These are phyloP conservation scores for Dendrobium officinale DNA, from an alignment of 106 monocot species.

Conservation along the genomic window DNA sequence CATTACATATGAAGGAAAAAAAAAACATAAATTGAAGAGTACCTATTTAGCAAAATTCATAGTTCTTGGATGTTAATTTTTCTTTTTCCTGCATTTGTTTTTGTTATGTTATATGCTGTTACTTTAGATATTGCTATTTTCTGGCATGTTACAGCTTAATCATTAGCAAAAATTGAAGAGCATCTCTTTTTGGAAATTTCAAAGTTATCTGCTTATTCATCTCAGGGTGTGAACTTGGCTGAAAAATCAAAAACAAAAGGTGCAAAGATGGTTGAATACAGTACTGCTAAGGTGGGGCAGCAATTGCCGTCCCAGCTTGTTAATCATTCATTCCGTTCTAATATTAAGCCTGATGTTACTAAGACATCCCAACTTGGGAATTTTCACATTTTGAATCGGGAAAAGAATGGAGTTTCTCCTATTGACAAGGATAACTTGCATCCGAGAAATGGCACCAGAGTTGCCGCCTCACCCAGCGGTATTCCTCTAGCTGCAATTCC, in stretches of 20 bases:
- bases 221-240: constrained; percentile 33
- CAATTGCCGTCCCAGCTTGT: constrained; percentile 26
- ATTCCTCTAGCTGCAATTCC: not conserved
- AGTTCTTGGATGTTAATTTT: not conserved
- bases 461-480: constrained; percentile 9
- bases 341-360: constrained; percentile 35
- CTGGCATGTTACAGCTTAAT: not conserved
- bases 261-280: constrained; percentile 28
- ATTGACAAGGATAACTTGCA: constrained; percentile 24
- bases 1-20: not conserved
- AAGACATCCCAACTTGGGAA: constrained; percentile 57
- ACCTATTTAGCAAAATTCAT: not conserved
- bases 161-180: not conserved
- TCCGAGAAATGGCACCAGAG: constrained; percentile 19
- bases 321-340: constrained; percentile 16
- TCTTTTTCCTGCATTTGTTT: not conserved
- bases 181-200: not conserved
- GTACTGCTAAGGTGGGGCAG: constrained; percentile 23
- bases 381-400: constrained; percentile 60
- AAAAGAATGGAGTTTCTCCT: constrained; percentile 38
- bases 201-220: not conserved
- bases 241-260: constrained; percentile 57
- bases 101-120: not conserved
- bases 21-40: not conserved
- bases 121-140: not conserved